Evolutionary conservation across 2,329 filamentous ascomycete species (phyloP).

Genomic region (Microdochium trichocladiopsis): DNA sequence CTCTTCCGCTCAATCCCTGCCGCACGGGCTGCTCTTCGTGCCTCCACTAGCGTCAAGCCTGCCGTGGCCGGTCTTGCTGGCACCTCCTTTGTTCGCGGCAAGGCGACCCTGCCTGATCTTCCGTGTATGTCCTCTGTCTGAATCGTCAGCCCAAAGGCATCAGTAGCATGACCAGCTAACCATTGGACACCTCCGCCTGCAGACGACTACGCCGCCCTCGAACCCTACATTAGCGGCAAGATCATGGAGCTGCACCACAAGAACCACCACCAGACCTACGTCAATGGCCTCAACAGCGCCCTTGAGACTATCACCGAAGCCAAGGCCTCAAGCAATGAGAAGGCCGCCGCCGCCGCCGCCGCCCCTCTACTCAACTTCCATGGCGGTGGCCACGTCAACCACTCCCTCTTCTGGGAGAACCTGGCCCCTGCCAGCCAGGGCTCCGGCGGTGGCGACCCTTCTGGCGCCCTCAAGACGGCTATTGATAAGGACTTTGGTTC

Average conservation of each 20-base stretch:
- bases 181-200: background rate
- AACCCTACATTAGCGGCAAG: slow-evolving; percentile 67
- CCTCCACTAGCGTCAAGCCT: slow-evolving; percentile 50
- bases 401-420: slow-evolving; percentile 65
- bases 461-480: slow-evolving; percentile 37
- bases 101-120: slow-evolving; percentile 90
- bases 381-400: slow-evolving; percentile 61
- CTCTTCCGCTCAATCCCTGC: slow-evolving; percentile 66
- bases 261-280: slow-evolving; percentile 79
- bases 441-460: slow-evolving; percentile 35
- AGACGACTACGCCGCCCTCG: slow-evolving; percentile 97
- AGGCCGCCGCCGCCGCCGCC: slow-evolving; percentile 19
- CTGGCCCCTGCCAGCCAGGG: slow-evolving; percentile 35
- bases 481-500: slow-evolving; percentile 51
- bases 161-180: slow-evolving; percentile 1
- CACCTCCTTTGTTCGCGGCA: slow-evolving; percentile 74
- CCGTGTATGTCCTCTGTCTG: slow-evolving; percentile 48
- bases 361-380: slow-evolving; percentile 53
- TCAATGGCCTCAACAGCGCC: slow-evolving; percentile 67
- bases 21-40: slow-evolving; percentile 64
- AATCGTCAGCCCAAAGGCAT: slow-evolving; percentile 3
- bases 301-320: slow-evolving; percentile 60
- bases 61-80: slow-evolving; percentile 57
- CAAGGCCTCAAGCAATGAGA: slow-evolving; percentile 37
- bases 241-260: slow-evolving; percentile 84